Base-by-base conservation (phyloP, 441 rosid species). In the Pelargonium cotyledonis region DNA sequence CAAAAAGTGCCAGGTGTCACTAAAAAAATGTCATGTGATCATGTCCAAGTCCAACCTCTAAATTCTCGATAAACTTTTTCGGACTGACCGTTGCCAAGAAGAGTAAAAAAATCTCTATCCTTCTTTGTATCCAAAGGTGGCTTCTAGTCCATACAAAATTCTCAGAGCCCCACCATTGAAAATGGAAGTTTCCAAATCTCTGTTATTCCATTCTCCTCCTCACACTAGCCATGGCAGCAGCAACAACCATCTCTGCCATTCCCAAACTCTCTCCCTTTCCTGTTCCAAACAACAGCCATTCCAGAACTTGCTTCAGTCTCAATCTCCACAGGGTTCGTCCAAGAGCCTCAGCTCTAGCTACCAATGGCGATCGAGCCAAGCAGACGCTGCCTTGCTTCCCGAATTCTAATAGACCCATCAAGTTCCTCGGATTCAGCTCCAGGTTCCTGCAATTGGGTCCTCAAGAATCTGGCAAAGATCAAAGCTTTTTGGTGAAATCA, bases 381-480 rank as follows among this genome's bases (percentile, higher is more conserved):
- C 63, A 19, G 14, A 69, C 66, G 5, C 67, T 21, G 29, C 8
- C 67, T 51, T 12, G 16, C 72, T 58, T 47, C 8, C 65, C 10
- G n/a, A 75, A 65, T 18, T 62, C 72, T 9, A 35, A 38, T 15
- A n/a, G 35, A 55, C 74, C 76, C 67, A 63, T 63, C 41, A 49
- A 53, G 63, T 70, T 40, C 78, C 53, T 51, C 66, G 70, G 70
- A 23, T 65, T 57, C 63, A 63, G 80, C n/a, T 61, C 74, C 23
- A 83, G 66, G 65, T 90, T 88, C 74, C 71, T 79, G 65, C 84
- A 80, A 55, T 80, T 81, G 85, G 85, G 51, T 72, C 40, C 77
- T 41, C 76, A n/a, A 19, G 81, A 81, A 18, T 60, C 68, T 65
- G 65, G 40, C 57, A 72, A 73, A 38, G 15, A 3, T 15, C 73